A percentile compares a stretch with the other conserved stretches of the same genome.
These are phyloP conservation scores for Termitomyces eurrhizus DNA, from an alignment of 768 basidiomycete species.

Conservation along the genomic window DNA sequence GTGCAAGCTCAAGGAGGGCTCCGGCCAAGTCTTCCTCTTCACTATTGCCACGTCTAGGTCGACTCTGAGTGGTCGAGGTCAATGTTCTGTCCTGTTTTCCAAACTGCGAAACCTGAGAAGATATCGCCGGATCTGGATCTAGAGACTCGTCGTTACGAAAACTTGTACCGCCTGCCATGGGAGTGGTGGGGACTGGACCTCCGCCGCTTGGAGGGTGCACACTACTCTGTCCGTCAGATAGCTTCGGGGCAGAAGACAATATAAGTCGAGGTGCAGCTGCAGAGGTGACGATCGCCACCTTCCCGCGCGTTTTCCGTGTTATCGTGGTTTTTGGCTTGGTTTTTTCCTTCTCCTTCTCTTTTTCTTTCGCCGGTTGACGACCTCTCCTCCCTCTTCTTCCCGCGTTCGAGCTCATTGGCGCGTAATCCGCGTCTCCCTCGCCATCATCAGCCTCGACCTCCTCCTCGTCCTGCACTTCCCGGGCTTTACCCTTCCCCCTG, in stretches of 20 bases:
- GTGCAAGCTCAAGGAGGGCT: conserved; percentile 6
- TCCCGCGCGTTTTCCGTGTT: conserved; percentile 15
- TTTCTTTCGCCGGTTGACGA: conserved; percentile 20
- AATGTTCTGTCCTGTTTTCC: background rate
- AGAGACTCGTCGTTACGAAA: background rate
- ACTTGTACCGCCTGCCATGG: background rate
- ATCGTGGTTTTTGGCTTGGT: background rate
- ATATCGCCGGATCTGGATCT: background rate
- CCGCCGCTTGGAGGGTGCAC: background rate
- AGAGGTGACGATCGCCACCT: background rate
- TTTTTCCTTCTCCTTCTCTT: conserved; percentile 3
- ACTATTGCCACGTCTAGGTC: background rate
- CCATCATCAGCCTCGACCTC: background rate
- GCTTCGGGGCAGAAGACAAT: conserved; percentile 18
- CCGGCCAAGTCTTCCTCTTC: background rate
- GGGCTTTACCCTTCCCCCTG: conserved; percentile 14
- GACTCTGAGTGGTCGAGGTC: background rate
- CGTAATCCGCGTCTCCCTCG: background rate
- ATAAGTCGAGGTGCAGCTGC: conserved; percentile 20
- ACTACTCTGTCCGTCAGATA: background rate
- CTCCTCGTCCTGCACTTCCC: conserved; percentile 13
- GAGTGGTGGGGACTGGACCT: background rate
- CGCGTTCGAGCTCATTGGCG: background rate
- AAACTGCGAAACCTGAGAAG: background rate
- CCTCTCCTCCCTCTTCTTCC: conserved; percentile 14